Evolutionary conservation across 2,329 filamentous ascomycete genomes (phyloP), one percentile per base, ranked within the genome.

Genomic region (Beauveria scarabaeidicola): DNA sequence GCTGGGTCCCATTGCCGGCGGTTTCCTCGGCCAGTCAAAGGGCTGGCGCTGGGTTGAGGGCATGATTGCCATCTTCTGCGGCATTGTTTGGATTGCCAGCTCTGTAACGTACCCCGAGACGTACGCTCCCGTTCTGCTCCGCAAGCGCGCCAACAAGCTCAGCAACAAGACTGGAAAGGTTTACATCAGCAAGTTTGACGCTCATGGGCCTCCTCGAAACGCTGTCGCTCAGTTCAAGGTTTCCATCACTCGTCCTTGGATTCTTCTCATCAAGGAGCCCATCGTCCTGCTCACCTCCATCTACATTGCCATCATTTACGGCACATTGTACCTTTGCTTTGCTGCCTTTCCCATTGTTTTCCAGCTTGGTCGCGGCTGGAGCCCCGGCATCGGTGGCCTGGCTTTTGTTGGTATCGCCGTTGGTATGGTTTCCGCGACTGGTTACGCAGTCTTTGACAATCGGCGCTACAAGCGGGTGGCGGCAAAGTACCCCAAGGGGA

Each of bases 31-130:
- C 2, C 76, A 85, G 72, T 74, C 77, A 2, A 74, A 75, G 9
- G 84, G 84, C 9, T 87, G 85, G 85, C 74, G 83, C 66, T 87
- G 85, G 86, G 79, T 87, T 11, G 77, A 82, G 69, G 84, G 83
- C 1, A 71, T 88, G 52, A 78, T 85, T 67, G 78, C 81, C 54
- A 82, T 84, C 62, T 85, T 88, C 66, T 81, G 80, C 1, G 84
- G 83, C 7, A 66, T 76, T 10, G 72, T 86, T 27, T 86, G 82
- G 79, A 77, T 85, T 50, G 52, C 78, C 48, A 79, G 77, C 58
- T 67, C 75, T 0, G 61, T 84, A 32, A 63, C 78, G 40, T 73
- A 82, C n/a, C 83, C 82, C 2, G 83, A 86, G 70, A 86, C 83
- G 0, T 86, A 85, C 65, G 74, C 79, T 0, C 82, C 83, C 0